A percentile compares a stretch with the other conserved stretches of the same genome.
Conservation (phyloP, 805 yeast genomes). For the Cyberlindnera mississippiensis region DNA sequence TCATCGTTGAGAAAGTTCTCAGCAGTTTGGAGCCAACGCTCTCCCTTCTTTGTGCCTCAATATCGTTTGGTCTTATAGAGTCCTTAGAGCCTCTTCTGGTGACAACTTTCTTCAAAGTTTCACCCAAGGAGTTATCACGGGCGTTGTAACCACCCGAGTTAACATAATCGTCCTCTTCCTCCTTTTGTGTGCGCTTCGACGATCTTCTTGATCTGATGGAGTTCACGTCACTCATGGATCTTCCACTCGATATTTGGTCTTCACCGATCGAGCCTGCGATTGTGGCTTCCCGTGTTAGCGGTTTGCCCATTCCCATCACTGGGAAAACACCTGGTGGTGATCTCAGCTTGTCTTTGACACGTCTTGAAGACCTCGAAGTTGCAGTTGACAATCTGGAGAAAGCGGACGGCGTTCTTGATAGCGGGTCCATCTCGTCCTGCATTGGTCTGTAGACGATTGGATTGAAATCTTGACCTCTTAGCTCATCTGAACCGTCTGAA, state of each 20-base stretch:
- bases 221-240: neutral
- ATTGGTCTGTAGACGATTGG: slow-evolving; percentile 22
- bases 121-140: slow-evolving; percentile 32
- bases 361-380: neutral
- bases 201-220: slow-evolving; percentile 10
- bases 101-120: slow-evolving; percentile 31
- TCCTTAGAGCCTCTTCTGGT: slow-evolving; percentile 3
- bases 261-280: slow-evolving; percentile 41
- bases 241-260: too few species aligned
- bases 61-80: slow-evolving; percentile 4
- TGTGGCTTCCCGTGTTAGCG: slow-evolving; percentile 50
- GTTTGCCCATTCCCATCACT: slow-evolving; percentile 72
- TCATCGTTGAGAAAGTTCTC: slow-evolving; percentile 21
- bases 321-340: slow-evolving; percentile 82
- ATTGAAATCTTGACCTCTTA: slow-evolving; percentile 3
- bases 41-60: slow-evolving; percentile 13
- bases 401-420: slow-evolving; percentile 6
- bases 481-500: slow-evolving; percentile 8
- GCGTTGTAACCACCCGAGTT: slow-evolving; percentile 30
- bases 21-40: slow-evolving; percentile 11
- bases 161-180: slow-evolving; percentile 28
- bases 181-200: slow-evolving; percentile 18
- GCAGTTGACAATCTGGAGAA: slow-evolving; percentile 10
- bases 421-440: neutral
- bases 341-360: slow-evolving; percentile 22